Evolutionary conservation across 805 yeast genomes (phyloP).

Genomic region (Kazachstania bromeliacearum): DNA sequence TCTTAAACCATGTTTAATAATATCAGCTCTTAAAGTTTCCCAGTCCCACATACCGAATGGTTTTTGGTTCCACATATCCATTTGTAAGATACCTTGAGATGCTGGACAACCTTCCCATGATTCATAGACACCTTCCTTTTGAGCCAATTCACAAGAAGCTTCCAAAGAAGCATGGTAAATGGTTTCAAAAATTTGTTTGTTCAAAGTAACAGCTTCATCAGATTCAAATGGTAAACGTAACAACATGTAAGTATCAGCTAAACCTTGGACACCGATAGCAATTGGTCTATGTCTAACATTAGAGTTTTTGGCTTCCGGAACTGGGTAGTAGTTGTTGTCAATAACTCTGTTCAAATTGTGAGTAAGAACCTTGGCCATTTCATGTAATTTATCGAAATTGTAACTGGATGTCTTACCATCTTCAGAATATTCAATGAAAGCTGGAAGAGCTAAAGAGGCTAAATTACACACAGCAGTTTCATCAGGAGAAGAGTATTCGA

Average conservation of each 20-base stretch:
- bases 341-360: conserved; percentile 73
- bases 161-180: conserved; percentile 90
- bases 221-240: conserved; percentile 84
- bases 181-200: conserved; percentile 85
- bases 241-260: conserved; percentile 80
- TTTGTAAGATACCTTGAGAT: conserved; percentile 73
- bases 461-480: conserved; percentile 93
- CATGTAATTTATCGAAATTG: conserved; percentile 65
- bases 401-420: conserved; percentile 39
- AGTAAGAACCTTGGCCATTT: conserved; percentile 64
- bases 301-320: conserved; percentile 58
- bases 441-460: conserved; percentile 82
- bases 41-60: conserved; percentile 82
- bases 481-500: conserved; percentile 78
- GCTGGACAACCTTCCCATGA: conserved; percentile 81
- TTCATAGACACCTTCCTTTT: conserved; percentile 55
- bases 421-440: conserved; percentile 44
- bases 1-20: conserved; percentile 61
- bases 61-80: conserved; percentile 72
- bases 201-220: conserved; percentile 62
- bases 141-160: conserved; percentile 73
- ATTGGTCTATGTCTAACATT: conserved; percentile 80
- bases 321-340: conserved; percentile 77
- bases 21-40: conserved; percentile 52
- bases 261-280: conserved; percentile 92